Evolutionary conservation across 2,329 filamentous ascomycete species (phyloP).

Genomic region (Claviceps lovelessii): DNA sequence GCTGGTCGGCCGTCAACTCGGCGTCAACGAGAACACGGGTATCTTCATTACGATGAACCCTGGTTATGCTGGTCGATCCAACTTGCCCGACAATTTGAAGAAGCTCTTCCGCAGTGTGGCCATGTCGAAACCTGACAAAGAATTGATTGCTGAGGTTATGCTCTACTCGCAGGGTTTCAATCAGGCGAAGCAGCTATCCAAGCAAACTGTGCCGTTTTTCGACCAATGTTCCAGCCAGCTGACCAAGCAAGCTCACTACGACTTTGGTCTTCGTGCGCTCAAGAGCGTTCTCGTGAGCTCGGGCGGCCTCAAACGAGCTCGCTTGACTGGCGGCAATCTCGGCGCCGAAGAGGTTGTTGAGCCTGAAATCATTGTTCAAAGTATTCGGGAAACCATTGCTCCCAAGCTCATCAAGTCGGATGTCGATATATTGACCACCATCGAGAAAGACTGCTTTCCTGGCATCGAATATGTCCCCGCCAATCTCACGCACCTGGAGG

Average conservation of each 20-base stretch:
- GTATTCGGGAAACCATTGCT: slow-evolving; percentile 93
- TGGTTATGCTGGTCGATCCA: slow-evolving; percentile 94
- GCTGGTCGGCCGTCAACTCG: slow-evolving; percentile 77
- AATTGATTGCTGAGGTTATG: slow-evolving; percentile 99
- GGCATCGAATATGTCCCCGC: slow-evolving; percentile 87
- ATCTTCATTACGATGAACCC: slow-evolving; percentile 99
- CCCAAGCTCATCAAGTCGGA: slow-evolving; percentile 91
- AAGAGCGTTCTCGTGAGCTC: slow-evolving; percentile 99
- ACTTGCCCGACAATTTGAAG: slow-evolving; percentile 96
- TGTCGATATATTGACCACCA: slow-evolving; percentile 71
- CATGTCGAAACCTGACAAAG: slow-evolving; percentile 99
- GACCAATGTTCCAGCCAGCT: slow-evolving; percentile 69
- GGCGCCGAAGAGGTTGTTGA: slow-evolving; percentile 64
- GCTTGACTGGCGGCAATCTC: slow-evolving; percentile 45
- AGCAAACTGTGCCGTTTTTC: slow-evolving; percentile 96
- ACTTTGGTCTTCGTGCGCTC: slow-evolving; percentile 91
- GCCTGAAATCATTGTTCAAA: slow-evolving; percentile 96
- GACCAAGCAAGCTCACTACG: slow-evolving; percentile 96
- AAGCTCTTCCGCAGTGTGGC: slow-evolving; percentile 98
- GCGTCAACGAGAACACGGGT: slow-evolving; percentile 83
- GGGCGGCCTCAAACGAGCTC: slow-evolving; percentile 80
- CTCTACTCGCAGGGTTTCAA: slow-evolving; percentile 98
- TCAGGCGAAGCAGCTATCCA: slow-evolving; percentile 83
- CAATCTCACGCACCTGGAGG: slow-evolving; percentile 63
- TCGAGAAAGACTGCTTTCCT: slow-evolving; percentile 79